Base-by-base conservation (phyloP, 768 basidiomycete species). In the Podaxis sp. region DNA sequence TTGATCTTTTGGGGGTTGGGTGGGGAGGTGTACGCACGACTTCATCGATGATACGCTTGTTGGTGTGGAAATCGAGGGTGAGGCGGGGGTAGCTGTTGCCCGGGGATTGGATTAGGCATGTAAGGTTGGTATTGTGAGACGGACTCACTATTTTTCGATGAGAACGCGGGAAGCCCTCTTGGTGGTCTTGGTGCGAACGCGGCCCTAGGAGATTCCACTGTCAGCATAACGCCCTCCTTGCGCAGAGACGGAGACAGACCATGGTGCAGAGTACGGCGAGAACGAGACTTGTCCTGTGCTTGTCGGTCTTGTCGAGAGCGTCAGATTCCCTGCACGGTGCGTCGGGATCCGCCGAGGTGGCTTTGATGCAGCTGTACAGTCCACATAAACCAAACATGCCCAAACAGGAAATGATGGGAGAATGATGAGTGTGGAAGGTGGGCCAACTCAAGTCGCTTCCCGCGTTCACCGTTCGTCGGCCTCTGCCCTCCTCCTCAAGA, bases 141-240 rank as follows among this genome's bases (percentile, higher is more conserved):
- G 15, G 58, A 84, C 92, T 75, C 72, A 93, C 92, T 98, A 99
- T 87, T 98, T 98, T 87, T 99, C 97, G 74, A 99, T 99, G 80
- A 99, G 86, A 72, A 96, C 94, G 67, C 97, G 90, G 68, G 96
- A 98, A 74, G 97, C 96, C 82, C 96, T 93, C 87, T 99, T 99
- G 75, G 96, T 96, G 68, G 97, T 99, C 84, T 99, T 99, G 73
- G 97, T 99, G 76, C 97, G 93, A 81, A 99, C 96, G 74, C 97
- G 95, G 78, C 97, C 97, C 97, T 98, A 75, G 1, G 19, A 42
- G 55, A 59, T 22, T 51, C 4, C 24, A 65, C 58, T 19, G 57
- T 71, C 52, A 70, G 67, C 60, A 66, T 61, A 49, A 62, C 62
- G 62, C n/a, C 68, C 2, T 24, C 1, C 51, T n/a, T 19, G n/a